Conservation (phyloP, 1,139 yeast genomes). For the Pichia sp. region DNA sequence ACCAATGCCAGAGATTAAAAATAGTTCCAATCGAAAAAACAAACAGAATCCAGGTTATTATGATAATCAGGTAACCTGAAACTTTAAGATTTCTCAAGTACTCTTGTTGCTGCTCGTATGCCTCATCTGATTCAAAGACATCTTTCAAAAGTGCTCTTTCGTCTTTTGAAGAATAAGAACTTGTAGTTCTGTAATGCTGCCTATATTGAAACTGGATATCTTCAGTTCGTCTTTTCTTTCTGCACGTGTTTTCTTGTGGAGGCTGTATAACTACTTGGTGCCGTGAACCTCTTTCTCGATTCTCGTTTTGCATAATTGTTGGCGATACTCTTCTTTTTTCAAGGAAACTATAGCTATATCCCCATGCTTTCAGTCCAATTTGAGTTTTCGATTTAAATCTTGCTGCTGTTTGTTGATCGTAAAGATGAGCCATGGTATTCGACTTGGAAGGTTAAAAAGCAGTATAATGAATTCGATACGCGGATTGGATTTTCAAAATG, state of each 20-base stretch:
- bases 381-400: too few relatives aligned
- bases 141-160: not conserved
- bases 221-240: not conserved
- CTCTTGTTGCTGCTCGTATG: constrained; percentile 5
- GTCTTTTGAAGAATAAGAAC: not conserved
- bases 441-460: too few relatives aligned
- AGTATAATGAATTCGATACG: too few relatives aligned
- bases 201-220: not conserved
- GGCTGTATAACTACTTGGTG: not conserved
- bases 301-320: not conserved
- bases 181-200: not conserved
- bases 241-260: not conserved
- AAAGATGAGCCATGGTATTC: too few relatives aligned
- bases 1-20: constrained; percentile 43
- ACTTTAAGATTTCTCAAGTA: constrained; percentile 18
- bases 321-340: not conserved
- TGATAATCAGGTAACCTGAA: constrained; percentile 40
- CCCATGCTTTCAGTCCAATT: not conserved
- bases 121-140: not conserved
- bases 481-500: too few relatives aligned
- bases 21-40: constrained; percentile 41
- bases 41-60: constrained; percentile 41
- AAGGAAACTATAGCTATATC: not conserved
- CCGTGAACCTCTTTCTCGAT: not conserved
- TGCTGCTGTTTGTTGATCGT: too few relatives aligned